A percentile compares a stretch with the other conserved stretches of the same genome.
Conservation (phyloP, 2,329 filamentous ascomycete genomes). For the Berkeleyomyces rouxiae region DNA sequence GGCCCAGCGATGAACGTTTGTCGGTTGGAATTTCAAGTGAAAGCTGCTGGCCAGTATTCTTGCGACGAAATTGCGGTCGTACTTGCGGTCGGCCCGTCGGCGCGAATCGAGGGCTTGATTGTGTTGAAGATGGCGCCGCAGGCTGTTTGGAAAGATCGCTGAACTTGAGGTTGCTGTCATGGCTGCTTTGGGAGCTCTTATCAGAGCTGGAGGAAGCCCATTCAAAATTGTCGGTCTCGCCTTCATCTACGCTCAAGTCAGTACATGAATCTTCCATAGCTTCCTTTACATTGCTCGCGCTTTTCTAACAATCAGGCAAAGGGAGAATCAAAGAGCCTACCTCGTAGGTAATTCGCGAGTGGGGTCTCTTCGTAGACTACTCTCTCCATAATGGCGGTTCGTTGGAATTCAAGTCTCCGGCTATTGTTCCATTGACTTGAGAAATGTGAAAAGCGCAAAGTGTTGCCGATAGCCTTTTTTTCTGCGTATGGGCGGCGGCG, state of each 20-base stretch:
- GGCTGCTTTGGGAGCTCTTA: conserved; percentile 15
- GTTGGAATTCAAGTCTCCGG: neutral
- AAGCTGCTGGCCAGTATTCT: conserved; percentile 27
- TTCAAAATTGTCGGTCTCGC: conserved; percentile 29
- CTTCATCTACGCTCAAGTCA: conserved; percentile 27
- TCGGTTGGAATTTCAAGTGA: conserved; percentile 24
- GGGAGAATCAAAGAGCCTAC: conserved; percentile 30
- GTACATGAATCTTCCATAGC: conserved; percentile 13
- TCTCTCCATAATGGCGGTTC: conserved; percentile 50
- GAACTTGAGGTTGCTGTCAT: conserved; percentile 19
- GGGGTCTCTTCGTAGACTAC: conserved; percentile 76
- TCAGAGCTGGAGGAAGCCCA: conserved; percentile 29
- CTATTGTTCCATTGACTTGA: conserved; percentile 3
- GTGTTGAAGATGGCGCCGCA: conserved; percentile 28
- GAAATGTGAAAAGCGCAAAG: neutral
- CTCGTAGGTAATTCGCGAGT: conserved; percentile 77
- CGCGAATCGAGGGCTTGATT: conserved; percentile 36
- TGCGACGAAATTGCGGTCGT: conserved; percentile 35
- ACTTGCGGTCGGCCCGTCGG: conserved; percentile 39
- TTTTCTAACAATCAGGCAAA: neutral
- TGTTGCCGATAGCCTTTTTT: neutral
- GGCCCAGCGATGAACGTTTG: conserved; percentile 24
- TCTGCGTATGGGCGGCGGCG: neutral
- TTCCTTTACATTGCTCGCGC: neutral
- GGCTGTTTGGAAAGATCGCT: conserved; percentile 12